Base-by-base conservation (phyloP, 106 monocot species). In the Acorus gramineus region DNA sequence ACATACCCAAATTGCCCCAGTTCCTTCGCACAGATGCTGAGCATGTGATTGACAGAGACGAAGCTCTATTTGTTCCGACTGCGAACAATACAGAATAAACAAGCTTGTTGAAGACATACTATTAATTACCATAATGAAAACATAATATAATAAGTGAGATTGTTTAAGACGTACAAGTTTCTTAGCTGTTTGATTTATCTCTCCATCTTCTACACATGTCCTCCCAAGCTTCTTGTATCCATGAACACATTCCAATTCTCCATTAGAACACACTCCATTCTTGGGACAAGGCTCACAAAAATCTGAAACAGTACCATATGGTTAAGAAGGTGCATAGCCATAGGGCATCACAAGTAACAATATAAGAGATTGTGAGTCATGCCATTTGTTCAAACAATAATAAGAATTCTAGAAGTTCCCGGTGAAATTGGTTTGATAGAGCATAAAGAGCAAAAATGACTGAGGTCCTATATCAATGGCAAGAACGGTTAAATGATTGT, bases 1-100 rank as follows among this genome's bases (percentile, higher is more conserved):
- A 90, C 94, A 63, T 69, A 95, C 94, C 94, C 90, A 95, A 53
- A 84, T 78, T 82, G 66, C 82, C 64, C 80, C 86, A 66, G 82
- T 60, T 70, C 75, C 58, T 59, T 66, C 68, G 52, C 90, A 95
- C 57, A 95, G 70, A 69, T 74, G 47, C 45, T 74, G 72, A 47
- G 90, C 90, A 80, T 85, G 68, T 11, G 77, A 59, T 70, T 66
- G 71, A 62, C 94, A 95, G 4, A 82, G 62, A 69, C 65, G 73
- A 49, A 72, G 62, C 62, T 84, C 73, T 62, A 90, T 53, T 69
- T 62, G 55, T 44, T 90, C 61, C 47, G 80, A 67, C 94, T 95
- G 86, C 80, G 12, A 52, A 51, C 28, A 13, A 53, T 53, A 47
- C 14, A 47, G 3, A 47, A 43, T 6, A 51, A 9, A 44, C 28